phyloP scores from a whole-genome alignment of 176 grass and related monocot genomes.

The Tillandsia fasciculata region DNA sequence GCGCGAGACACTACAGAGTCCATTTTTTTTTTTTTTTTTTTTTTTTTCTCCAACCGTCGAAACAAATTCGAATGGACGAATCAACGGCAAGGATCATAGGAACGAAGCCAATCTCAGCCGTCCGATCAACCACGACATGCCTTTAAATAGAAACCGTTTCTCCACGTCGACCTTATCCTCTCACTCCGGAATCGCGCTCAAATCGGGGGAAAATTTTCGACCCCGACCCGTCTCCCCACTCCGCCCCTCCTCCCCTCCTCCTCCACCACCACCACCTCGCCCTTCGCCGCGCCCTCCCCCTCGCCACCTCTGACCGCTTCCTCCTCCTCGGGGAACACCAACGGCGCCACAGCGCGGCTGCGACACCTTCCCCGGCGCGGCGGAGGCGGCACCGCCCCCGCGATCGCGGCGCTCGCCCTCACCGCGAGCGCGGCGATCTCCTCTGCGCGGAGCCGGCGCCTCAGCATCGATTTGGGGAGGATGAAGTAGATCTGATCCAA shows the following conservation, averaged over 20 bases:
- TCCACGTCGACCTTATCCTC: background rate
- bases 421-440: conserved; percentile 59
- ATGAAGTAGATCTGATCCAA: conserved; percentile 88
- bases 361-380: conserved; percentile 18
- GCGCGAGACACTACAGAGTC: too few relatives aligned
- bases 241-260: conserved; percentile 15
- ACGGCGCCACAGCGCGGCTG: conserved; percentile 37
- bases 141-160: background rate
- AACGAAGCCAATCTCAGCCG: background rate
- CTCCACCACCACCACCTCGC: conserved; percentile 7
- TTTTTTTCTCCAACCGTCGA: background rate
- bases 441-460: conserved; percentile 34
- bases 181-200: conserved; percentile 55
- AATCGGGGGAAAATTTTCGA: conserved; percentile 41
- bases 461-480: conserved; percentile 43
- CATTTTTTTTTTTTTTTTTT: background rate
- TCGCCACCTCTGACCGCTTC: conserved; percentile 7
- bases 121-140: background rate
- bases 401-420: conserved; percentile 48
- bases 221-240: background rate
- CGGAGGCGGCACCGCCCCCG: conserved; percentile 17
- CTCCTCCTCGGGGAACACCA: conserved; percentile 46
- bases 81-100: conserved; percentile 6
- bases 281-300: background rate
- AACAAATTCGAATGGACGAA: background rate